Percentiles rank a stretch among this genome's conserved stretches.
These are phyloP conservation scores for Chaetomium tenue DNA, from an alignment of 495 filamentous ascomycete genomes.

Conservation along the genomic window DNA sequence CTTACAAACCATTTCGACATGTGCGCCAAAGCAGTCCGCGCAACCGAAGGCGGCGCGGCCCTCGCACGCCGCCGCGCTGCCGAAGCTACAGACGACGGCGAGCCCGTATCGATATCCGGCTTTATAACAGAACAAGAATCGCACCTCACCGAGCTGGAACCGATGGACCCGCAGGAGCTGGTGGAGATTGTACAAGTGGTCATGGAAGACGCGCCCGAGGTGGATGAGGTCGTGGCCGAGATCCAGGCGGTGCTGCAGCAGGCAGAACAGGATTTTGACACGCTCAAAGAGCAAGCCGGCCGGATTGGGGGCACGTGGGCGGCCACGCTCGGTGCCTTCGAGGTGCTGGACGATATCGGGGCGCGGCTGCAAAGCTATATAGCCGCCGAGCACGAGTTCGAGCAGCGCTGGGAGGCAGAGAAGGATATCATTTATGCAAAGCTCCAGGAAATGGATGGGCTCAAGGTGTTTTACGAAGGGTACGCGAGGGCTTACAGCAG, in stretches of 20 bases:
- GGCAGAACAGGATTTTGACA: constrained; percentile 68
- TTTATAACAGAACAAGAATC: constrained; percentile 58
- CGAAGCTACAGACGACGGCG: constrained; percentile 53
- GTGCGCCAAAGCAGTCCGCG: constrained; percentile 86
- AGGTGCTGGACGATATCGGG: constrained; percentile 66
- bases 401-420: constrained; percentile 71
- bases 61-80: constrained; percentile 57
- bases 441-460: constrained; percentile 67
- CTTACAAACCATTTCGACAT: constrained; percentile 92
- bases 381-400: constrained; percentile 67
- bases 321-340: constrained; percentile 57
- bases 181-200: constrained; percentile 81
- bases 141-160: constrained; percentile 60
- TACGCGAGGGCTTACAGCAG: constrained; percentile 82
- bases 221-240: constrained; percentile 86
- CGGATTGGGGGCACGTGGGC: constrained; percentile 51
- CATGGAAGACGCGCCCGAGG: constrained; percentile 76
- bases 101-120: constrained; percentile 57
- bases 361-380: constrained; percentile 65
- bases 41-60: constrained; percentile 87
- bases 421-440: constrained; percentile 63
- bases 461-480: constrained; percentile 75
- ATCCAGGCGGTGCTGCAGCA: constrained; percentile 70
- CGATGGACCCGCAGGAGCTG: constrained; percentile 72
- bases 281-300: constrained; percentile 56